Evolutionary conservation across 2,329 filamentous ascomycete genomes (phyloP).

Genomic region (Pestalotiopsis sp.): DNA sequence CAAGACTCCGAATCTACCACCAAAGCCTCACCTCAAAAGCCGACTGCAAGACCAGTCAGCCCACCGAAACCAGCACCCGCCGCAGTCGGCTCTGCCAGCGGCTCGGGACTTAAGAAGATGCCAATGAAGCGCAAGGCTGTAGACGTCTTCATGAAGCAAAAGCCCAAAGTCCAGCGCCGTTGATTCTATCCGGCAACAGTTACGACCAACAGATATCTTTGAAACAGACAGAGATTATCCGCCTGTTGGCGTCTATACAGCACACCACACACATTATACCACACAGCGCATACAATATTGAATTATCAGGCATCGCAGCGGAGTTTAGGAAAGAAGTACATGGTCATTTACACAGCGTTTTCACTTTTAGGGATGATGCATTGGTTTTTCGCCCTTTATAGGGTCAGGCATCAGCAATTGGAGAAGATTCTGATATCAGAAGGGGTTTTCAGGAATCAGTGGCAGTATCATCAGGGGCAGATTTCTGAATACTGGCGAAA

Average conservation of each 20-base stretch:
- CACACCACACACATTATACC: not conserved
- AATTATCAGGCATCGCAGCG: not conserved
- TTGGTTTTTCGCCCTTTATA: not conserved
- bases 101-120: slow-evolving; percentile 17
- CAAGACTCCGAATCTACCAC: not conserved
- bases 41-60: not conserved
- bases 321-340: not conserved
- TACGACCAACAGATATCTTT: not conserved
- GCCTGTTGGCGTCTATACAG: not conserved
- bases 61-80: slow-evolving; percentile 16
- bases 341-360: not conserved
- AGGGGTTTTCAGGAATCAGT: not conserved
- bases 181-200: not conserved
- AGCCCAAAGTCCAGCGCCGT: slow-evolving; percentile 35
- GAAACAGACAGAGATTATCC: not conserved
- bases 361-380: not conserved
- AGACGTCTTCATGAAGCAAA: slow-evolving; percentile 54
- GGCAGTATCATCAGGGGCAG: not conserved
- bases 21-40: not conserved
- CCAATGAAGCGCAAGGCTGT: slow-evolving; percentile 46
- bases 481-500: not conserved
- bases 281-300: not conserved
- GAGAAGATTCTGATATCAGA: not conserved
- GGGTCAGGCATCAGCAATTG: not conserved
- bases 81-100: slow-evolving; percentile 9